A percentile compares a stretch with the other conserved stretches of the same genome.
Evolutionary conservation across 306 rosid species (phyloP).

Genomic region (Prinsepia uniflora): DNA sequence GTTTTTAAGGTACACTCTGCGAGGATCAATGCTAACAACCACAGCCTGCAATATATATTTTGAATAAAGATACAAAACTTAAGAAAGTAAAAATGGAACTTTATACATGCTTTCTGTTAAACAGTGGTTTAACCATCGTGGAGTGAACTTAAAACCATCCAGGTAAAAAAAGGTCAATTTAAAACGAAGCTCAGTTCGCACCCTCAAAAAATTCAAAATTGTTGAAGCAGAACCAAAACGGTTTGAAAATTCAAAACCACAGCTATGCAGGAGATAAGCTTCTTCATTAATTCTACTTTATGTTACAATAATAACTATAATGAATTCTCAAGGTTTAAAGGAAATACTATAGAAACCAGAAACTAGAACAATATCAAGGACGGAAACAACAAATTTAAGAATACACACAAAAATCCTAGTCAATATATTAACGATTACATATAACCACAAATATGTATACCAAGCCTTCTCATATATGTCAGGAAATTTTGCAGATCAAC

Average conservation of each 20-base stretch:
- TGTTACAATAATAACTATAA: background rate
- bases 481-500: background rate
- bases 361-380: background rate
- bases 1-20: slow-evolving; percentile 67
- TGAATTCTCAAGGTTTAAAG: background rate
- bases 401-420: too few species aligned
- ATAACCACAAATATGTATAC: background rate
- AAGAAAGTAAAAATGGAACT: slow-evolving; percentile 11
- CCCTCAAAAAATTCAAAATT: background rate
- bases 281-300: background rate
- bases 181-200: background rate
- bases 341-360: background rate
- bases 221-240: background rate
- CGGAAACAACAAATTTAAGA: background rate
- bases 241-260: background rate
- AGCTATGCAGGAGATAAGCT: background rate
- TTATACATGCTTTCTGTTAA: background rate
- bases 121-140: background rate
- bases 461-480: background rate
- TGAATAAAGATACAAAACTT: slow-evolving; percentile 1
- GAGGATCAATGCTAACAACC: slow-evolving; percentile 94
- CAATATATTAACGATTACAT: background rate
- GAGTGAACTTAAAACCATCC: slow-evolving; percentile 1
- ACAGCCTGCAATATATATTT: slow-evolving; percentile 65
- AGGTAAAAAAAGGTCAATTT: background rate